These are phyloP conservation scores for Schrenkiella parvula DNA, from an alignment of 345 rosid species.

Conservation along the genomic window DNA sequence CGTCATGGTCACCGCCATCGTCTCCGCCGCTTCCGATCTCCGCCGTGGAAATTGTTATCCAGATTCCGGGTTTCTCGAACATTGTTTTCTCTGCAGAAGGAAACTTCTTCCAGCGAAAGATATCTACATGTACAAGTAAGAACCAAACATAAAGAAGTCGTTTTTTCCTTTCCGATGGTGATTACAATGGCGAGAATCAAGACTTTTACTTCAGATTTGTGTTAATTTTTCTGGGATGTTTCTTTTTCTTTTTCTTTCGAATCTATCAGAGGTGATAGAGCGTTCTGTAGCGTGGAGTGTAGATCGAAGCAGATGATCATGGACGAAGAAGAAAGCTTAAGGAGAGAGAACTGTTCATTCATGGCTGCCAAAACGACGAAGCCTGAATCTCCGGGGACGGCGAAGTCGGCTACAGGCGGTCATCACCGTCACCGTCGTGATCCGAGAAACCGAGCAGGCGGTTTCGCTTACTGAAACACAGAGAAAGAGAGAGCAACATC, in stretches of 20 bases:
- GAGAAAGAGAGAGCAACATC: background rate
- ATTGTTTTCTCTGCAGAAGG: conserved; percentile 66
- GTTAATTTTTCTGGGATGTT: background rate
- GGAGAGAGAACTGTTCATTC: conserved; percentile 45
- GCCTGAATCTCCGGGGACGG: conserved; percentile 25
- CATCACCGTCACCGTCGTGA: conserved; percentile 37
- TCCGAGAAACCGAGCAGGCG: conserved; percentile 52
- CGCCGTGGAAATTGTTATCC: background rate
- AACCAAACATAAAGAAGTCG: background rate
- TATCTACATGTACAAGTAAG: conserved; percentile 97
- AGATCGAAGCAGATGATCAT: conserved; percentile 75
- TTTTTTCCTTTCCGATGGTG: background rate
- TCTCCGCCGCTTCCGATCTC: conserved; percentile 1
- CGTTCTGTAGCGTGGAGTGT: conserved; percentile 89
- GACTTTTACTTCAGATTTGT: background rate
- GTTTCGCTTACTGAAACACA: conserved; percentile 47
- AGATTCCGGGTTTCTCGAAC: conserved; percentile 51
- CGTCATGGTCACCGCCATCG: conserved; percentile 13
- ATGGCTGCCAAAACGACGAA: conserved; percentile 37
- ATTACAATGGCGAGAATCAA: background rate
- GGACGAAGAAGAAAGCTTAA: conserved; percentile 68
- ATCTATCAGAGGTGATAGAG: conserved; percentile 64
- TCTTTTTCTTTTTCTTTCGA: background rate
- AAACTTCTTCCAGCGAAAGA: conserved; percentile 68
- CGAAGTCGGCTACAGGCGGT: background rate